Base-by-base conservation (phyloP, 2,329 filamentous ascomycete species). In the Chrysosporium queenslandicum region DNA sequence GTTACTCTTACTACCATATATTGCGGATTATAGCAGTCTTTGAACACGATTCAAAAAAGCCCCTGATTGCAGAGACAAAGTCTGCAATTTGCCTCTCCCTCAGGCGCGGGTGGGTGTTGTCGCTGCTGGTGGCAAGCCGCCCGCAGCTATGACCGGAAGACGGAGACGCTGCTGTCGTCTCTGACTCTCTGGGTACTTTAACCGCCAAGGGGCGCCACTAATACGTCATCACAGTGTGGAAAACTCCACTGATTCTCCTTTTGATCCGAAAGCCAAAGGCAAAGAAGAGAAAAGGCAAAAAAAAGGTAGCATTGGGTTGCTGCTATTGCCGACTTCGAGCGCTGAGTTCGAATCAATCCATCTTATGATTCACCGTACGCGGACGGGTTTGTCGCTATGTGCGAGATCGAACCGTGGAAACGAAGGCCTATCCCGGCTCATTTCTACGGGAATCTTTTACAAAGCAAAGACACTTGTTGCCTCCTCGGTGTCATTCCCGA, bases 191-290 rank as follows among this genome's bases (percentile, higher is more conserved):
- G n/a, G n/a, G n/a, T n/a, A n/a, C n/a, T n/a, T n/a, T n/a, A n/a
- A 9, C 27, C 4, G 27, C 4, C 27, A 5, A 29, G 27, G 4
- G 27, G 41, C 32, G 20, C 3, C 27, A 12, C 4, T 45, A n/a
- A n/a, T n/a, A 45, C 41, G 41, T 45, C 41, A 45, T 45, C n/a
- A n/a, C n/a, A n/a, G n/a, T 18, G 41, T 45, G n/a, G 41, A 16
- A 16, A 18, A 8, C 16, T 20, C 41, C 41, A 45, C 41, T 20
- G 41, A 45, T 45, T 27, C 5, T 20, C 23, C 41, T 29, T 32
- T 18, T 27, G 41, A 21, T 29, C 41, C 41, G 41, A 45, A 7
- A 43, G 41, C 3, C 41, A 30, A 40, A 23, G 23, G 6, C 1
- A 39, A 18, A 34, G n/a, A 39, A 39, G 6, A 39, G 36, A 5